Evolutionary conservation across 1,139 yeast genomes (phyloP).

Genomic region (Insectozyma bohioensis): DNA sequence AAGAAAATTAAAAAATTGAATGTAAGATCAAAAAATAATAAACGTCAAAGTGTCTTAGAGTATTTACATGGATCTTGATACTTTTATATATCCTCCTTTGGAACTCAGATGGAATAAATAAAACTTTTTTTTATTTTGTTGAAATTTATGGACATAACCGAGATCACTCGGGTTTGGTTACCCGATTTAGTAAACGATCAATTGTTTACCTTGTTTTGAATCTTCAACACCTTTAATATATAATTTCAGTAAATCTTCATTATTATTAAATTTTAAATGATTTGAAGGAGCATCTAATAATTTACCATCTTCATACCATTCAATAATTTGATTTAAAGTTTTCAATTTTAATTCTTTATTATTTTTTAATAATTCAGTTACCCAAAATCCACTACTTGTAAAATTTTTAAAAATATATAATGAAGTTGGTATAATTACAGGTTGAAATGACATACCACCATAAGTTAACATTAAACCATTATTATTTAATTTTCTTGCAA

Average conservation of each 20-base stretch:
- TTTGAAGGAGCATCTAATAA: conserved; percentile 59
- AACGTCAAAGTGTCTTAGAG: too few species aligned
- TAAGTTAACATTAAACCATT: conserved; percentile 81
- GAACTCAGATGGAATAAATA: too few species aligned
- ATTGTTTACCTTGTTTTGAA: conserved; percentile 44
- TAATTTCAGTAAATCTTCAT: conserved; percentile 50
- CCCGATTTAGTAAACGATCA: conserved; percentile 32
- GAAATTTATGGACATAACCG: conserved; percentile 4
- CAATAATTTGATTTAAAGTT: conserved; percentile 60
- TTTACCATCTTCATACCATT: conserved; percentile 65
- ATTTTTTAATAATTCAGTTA: conserved; percentile 70
- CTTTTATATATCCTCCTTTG: too few species aligned
- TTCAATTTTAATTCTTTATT: conserved; percentile 62
- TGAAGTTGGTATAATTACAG: conserved; percentile 85
- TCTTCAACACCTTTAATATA: conserved; percentile 46
- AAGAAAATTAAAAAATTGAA: too few species aligned
- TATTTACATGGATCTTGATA: too few species aligned
- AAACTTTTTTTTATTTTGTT: too few species aligned
- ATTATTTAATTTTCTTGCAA: conserved; percentile 74
- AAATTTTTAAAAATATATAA: conserved; percentile 86
- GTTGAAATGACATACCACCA: conserved; percentile 98
- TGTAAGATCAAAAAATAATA: neutral
- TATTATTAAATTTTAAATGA: conserved; percentile 45
- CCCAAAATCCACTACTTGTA: conserved; percentile 91
- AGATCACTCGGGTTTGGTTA: conserved; percentile 4